phyloP scores from a whole-genome alignment of 1,284 basidiomycete genomes.

The Schizophyllum commune region DNA sequence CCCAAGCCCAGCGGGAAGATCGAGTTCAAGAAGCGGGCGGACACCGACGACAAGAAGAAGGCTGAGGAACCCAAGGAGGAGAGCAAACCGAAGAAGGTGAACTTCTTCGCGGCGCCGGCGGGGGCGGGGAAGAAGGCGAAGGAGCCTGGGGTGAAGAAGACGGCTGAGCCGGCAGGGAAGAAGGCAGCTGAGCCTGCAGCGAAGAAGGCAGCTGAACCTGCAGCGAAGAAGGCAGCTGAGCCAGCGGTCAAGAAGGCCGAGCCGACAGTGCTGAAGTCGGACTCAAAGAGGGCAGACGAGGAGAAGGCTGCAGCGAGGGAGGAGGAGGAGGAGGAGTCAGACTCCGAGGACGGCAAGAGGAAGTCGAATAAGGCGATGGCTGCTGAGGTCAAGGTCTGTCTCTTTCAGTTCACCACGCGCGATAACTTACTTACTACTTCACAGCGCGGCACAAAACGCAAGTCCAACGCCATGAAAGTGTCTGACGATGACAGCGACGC shows the following conservation, averaged over 20 bases:
- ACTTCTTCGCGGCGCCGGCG: neutral
- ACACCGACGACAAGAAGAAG: slow-evolving; percentile 10
- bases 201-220: no score
- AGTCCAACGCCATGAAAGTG: slow-evolving; percentile 26
- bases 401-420: no score
- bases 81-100: neutral
- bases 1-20: slow-evolving; percentile 47
- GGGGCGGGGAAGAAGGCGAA: no score
- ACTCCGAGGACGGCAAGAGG: neutral
- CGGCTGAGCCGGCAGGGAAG: neutral
- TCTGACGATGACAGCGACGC: slow-evolving; percentile 45
- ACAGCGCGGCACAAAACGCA: slow-evolving; percentile 54
- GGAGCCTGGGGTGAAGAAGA: neutral
- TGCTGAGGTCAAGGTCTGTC: slow-evolving; percentile 17
- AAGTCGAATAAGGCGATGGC: slow-evolving; percentile 7
- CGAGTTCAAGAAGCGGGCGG: slow-evolving; percentile 30
- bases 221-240: no score
- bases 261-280: neutral
- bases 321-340: slow-evolving; percentile 11
- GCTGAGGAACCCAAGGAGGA: neutral
- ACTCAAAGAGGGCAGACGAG: slow-evolving; percentile 16
- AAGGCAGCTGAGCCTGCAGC: no score
- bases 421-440: no score
- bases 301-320: slow-evolving; percentile 14
- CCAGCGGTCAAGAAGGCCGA: no score